Evolutionary conservation across 2,329 filamentous ascomycete genomes (phyloP).

Genomic region (Colletotrichum tamarilloi): DNA sequence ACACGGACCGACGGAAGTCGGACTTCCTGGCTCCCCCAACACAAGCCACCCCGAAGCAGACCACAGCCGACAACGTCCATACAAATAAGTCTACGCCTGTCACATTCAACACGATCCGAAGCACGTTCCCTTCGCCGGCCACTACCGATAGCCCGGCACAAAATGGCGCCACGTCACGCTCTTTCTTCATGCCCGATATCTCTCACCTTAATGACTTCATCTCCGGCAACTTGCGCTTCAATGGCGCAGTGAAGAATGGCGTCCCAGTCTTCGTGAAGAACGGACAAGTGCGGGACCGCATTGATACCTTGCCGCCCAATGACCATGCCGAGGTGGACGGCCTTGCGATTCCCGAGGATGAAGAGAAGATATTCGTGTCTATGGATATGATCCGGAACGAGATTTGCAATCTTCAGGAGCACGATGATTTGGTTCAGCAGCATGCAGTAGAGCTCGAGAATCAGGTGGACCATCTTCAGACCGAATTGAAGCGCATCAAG

Average conservation of each 20-base stretch:
- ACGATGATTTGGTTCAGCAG: conserved; percentile 65
- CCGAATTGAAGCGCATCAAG: conserved; percentile 57
- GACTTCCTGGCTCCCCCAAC: conserved; percentile 27
- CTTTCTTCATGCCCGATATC: conserved; percentile 66
- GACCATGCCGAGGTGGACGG: conserved; percentile 62
- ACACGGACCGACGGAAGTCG: conserved; percentile 28
- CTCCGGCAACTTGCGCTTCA: conserved; percentile 64
- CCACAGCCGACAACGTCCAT: not conserved
- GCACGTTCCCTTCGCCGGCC: conserved; percentile 44
- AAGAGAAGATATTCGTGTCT: conserved; percentile 69
- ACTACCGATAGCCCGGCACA: conserved; percentile 47
- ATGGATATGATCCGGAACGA: conserved; percentile 72
- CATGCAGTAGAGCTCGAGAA: conserved; percentile 65
- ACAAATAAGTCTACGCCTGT: conserved; percentile 30
- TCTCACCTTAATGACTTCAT: conserved; percentile 68
- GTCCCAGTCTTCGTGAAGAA: conserved; percentile 67
- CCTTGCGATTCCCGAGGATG: conserved; percentile 62
- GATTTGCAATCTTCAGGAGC: conserved; percentile 65
- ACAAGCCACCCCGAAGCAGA: conserved; percentile 30
- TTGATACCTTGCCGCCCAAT: conserved; percentile 46
- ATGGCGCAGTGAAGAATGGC: conserved; percentile 61
- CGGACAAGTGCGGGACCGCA: conserved; percentile 60
- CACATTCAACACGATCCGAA: conserved; percentile 36
- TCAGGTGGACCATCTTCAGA: conserved; percentile 62
- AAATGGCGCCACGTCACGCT: conserved; percentile 57